A percentile compares a stretch with the other conserved stretches of the same genome.
Conservation (phyloP, 2,329 filamentous ascomycete species). For the Penicillium sclerotigenum region DNA sequence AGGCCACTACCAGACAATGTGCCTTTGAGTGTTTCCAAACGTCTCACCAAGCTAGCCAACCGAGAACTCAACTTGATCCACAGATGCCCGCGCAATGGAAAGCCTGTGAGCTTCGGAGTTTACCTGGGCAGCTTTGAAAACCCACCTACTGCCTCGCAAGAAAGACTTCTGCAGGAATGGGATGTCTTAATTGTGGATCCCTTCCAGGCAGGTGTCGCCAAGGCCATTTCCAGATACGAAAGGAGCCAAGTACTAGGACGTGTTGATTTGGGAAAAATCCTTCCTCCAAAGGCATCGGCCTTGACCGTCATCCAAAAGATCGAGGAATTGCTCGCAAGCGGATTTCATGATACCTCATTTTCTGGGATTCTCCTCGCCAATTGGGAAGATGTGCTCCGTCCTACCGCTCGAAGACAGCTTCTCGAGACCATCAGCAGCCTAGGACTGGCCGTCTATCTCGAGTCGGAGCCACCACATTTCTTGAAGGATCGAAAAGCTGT, state of each 20-base stretch:
- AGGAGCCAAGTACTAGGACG: slow-evolving; percentile 32
- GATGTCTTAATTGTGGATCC: slow-evolving; percentile 48
- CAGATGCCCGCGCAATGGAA: slow-evolving; percentile 13
- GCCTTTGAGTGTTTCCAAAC: slow-evolving; percentile 22
- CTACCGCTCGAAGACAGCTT: slow-evolving; percentile 30
- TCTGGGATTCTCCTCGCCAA: slow-evolving; percentile 44
- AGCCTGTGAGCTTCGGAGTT: slow-evolving; percentile 42
- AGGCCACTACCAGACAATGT: slow-evolving; percentile 23
- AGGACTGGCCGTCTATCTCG: slow-evolving; percentile 44
- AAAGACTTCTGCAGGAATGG: slow-evolving; percentile 41
- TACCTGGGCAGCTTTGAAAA: slow-evolving; percentile 42
- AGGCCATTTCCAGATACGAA: slow-evolving; percentile 29
- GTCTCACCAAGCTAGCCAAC: slow-evolving; percentile 23
- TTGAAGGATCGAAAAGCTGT: slow-evolving; percentile 37
- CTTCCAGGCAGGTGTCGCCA: slow-evolving; percentile 34
- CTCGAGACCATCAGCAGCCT: slow-evolving; percentile 34
- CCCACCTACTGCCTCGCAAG: slow-evolving; percentile 33
- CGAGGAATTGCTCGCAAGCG: slow-evolving; percentile 25
- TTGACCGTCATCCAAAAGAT: slow-evolving; percentile 30
- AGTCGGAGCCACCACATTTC: slow-evolving; percentile 42
- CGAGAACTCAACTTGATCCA: slow-evolving; percentile 23
- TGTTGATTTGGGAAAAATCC: slow-evolving; percentile 27
- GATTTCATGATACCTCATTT: slow-evolving; percentile 32
- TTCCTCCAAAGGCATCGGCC: slow-evolving; percentile 22
- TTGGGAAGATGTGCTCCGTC: slow-evolving; percentile 37